A percentile compares a stretch with the other conserved stretches of the same genome.
Evolutionary conservation across 2,329 filamentous ascomycete genomes (phyloP).

Genomic region (Nigrospora oryzae): DNA sequence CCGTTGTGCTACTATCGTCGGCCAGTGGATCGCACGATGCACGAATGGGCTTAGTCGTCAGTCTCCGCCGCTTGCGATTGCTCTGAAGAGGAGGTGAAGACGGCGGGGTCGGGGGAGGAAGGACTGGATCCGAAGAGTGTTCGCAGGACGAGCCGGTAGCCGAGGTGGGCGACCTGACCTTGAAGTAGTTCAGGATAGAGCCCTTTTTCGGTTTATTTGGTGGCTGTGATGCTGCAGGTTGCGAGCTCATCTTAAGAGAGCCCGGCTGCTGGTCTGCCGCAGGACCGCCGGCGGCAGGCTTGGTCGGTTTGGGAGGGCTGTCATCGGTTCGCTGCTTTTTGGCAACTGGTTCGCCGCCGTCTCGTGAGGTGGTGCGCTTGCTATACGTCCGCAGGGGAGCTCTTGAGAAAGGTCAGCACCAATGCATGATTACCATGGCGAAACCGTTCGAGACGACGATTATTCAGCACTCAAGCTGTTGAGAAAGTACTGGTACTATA

Average conservation of each 20-base stretch:
- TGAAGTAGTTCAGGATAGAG: constrained; percentile 21
- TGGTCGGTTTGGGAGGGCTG: neutral
- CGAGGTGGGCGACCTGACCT: constrained; percentile 10
- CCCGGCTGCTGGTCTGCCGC: neutral
- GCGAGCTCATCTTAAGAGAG: neutral
- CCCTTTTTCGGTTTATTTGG: constrained; percentile 11
- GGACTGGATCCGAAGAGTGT: constrained; percentile 7
- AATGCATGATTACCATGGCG: too few species aligned
- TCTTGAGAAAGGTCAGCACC: constrained; percentile 6
- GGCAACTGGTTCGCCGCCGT: constrained; percentile 10
- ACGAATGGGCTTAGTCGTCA: constrained; percentile 17
- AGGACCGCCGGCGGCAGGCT: neutral
- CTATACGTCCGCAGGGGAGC: constrained; percentile 27
- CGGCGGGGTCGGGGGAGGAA: constrained; percentile 18
- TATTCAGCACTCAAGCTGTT: too few species aligned
- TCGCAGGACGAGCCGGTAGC: constrained; percentile 7
- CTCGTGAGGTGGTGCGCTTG: constrained; percentile 17
- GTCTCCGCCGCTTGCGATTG: constrained; percentile 19
- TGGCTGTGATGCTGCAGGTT: neutral
- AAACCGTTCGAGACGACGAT: too few species aligned
- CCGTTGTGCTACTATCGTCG: too few species aligned
- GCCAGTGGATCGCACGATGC: too few species aligned
- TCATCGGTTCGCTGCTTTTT: constrained; percentile 14
- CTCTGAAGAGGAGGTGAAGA: constrained; percentile 14
- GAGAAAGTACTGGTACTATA: too few species aligned